These are phyloP conservation scores for Cydonia oblonga DNA, from an alignment of 331 rosid species.

Conservation along the genomic window DNA sequence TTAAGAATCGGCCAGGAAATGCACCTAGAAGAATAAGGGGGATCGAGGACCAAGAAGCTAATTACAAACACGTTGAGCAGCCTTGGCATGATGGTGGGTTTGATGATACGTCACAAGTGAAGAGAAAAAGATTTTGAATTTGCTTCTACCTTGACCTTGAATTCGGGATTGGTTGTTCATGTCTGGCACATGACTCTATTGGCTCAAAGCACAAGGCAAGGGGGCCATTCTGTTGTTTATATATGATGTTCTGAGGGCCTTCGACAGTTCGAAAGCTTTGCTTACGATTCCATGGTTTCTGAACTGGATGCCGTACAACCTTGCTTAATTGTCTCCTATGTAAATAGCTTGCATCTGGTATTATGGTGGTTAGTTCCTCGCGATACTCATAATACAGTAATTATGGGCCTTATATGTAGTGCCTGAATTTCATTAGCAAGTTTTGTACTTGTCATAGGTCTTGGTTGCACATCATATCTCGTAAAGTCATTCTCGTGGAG, in stretches of 20 bases:
- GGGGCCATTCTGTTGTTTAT: background rate
- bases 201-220: background rate
- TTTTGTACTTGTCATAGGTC: slow-evolving; percentile 7
- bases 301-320: background rate
- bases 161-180: background rate
- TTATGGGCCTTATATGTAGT: background rate
- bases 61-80: slow-evolving; percentile 59
- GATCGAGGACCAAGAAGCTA: slow-evolving; percentile 62
- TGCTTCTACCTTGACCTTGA: background rate
- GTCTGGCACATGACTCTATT: background rate
- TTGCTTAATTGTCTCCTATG: background rate
- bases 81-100: slow-evolving; percentile 57
- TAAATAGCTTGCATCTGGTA: slow-evolving; percentile 8
- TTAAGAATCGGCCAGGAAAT: slow-evolving; percentile 53
- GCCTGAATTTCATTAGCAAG: slow-evolving; percentile 8
- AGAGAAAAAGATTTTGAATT: slow-evolving; percentile 37
- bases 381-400: background rate
- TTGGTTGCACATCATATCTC: background rate
- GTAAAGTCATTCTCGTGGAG: background rate
- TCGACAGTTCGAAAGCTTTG: background rate
- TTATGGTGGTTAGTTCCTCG: background rate
- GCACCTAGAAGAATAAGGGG: slow-evolving; percentile 58
- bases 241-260: background rate
- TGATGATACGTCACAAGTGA: slow-evolving; percentile 32
- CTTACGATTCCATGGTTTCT: background rate